Conservation (phyloP, 495 filamentous ascomycete genomes). For the Aspergillus cavernicola region DNA sequence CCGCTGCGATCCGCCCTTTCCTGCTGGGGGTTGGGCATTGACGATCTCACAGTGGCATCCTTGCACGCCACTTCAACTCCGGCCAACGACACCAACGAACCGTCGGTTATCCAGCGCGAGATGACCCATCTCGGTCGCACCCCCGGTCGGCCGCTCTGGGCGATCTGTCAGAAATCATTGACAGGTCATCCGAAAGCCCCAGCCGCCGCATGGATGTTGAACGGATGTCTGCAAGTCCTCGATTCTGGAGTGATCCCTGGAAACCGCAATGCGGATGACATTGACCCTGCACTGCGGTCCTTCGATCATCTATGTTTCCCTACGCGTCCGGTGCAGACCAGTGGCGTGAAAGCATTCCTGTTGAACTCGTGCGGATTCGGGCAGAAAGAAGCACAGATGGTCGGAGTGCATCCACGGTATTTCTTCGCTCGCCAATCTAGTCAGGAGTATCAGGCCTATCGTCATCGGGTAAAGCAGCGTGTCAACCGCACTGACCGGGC, state of each 20-base stretch:
- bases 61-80: conserved; percentile 98
- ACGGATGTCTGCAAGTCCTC: conserved; percentile 88
- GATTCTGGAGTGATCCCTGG: conserved; percentile 92
- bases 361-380: conserved; percentile 99
- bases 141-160: conserved; percentile 90
- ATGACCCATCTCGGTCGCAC: conserved; percentile 85
- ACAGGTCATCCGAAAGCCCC: conserved; percentile 98
- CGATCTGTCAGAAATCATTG: conserved; percentile 98
- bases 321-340: conserved; percentile 86
- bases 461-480: conserved; percentile 65
- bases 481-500: neutral
- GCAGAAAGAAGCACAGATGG: conserved; percentile 93
- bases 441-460: conserved; percentile 33
- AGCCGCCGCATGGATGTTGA: conserved; percentile 98
- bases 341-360: conserved; percentile 93
- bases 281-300: conserved; percentile 88
- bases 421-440: conserved; percentile 75
- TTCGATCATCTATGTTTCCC: conserved; percentile 97
- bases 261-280: conserved; percentile 95
- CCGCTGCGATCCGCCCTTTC: conserved; percentile 88
- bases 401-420: conserved; percentile 92
- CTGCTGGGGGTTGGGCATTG: conserved; percentile 95
- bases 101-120: conserved; percentile 91
- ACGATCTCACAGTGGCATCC: conserved; percentile 86
- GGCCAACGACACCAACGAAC: conserved; percentile 99